Conservation (phyloP, 768 basidiomycete genomes). For the Trametes elegans region DNA sequence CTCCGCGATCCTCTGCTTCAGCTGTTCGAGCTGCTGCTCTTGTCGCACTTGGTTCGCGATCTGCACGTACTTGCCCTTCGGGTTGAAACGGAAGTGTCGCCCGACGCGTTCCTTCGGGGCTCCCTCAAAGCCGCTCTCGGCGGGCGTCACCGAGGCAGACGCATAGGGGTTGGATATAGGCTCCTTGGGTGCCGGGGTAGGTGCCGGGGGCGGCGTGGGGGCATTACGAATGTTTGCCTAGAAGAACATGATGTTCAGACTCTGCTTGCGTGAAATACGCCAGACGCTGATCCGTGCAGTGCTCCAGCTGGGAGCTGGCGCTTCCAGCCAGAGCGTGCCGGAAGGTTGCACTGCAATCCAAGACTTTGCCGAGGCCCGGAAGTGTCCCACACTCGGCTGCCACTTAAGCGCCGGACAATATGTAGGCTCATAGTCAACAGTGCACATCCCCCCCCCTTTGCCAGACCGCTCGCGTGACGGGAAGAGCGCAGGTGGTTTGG, state of each 20-base stretch:
- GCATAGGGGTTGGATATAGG: constrained; percentile 76
- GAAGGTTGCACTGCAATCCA: too few species aligned
- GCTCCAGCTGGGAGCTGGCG: too few species aligned
- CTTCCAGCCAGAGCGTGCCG: too few species aligned
- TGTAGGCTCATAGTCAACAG: too few species aligned
- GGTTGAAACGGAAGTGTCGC: constrained; percentile 80
- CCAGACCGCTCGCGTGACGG: too few species aligned
- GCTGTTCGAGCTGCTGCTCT: constrained; percentile 79
- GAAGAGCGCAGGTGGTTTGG: too few species aligned
- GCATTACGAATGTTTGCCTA: constrained; percentile 78
- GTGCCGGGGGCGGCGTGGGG: constrained; percentile 55
- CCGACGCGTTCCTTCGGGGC: constrained; percentile 69
- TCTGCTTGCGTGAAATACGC: not conserved
- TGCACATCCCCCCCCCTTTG: too few species aligned
- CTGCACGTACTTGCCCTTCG: constrained; percentile 88
- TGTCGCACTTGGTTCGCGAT: constrained; percentile 69
- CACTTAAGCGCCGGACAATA: too few species aligned
- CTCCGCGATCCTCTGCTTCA: constrained; percentile 92
- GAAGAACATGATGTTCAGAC: too few species aligned
- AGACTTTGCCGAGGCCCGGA: too few species aligned
- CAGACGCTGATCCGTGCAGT: too few species aligned
- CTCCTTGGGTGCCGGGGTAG: constrained; percentile 40
- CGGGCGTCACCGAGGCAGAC: constrained; percentile 41
- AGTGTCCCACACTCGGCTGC: too few species aligned
- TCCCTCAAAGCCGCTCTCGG: constrained; percentile 69